phyloP scores from a whole-genome alignment of 1,284 basidiomycete genomes.

The Pyrrhoderma noxium region DNA sequence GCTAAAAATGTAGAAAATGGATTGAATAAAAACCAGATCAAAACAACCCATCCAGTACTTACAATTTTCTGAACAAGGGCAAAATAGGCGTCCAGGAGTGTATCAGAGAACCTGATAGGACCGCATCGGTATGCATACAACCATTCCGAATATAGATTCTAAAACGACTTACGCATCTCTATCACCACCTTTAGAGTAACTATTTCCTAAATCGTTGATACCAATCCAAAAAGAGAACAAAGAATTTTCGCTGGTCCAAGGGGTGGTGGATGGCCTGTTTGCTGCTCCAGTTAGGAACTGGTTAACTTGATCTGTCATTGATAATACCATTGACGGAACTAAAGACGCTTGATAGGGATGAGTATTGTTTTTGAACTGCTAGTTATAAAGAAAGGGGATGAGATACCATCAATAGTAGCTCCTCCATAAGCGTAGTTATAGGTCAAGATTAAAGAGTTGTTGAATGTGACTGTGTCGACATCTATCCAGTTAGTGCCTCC shows the following conservation, averaged over 20 bases:
- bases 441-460: constrained; percentile 44
- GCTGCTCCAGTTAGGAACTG: constrained; percentile 39
- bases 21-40: not conserved
- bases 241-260: constrained; percentile 45
- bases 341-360: not conserved
- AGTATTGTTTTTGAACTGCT: not conserved
- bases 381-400: not conserved
- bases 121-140: not conserved
- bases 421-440: constrained; percentile 59
- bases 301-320: constrained; percentile 49
- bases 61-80: constrained; percentile 48
- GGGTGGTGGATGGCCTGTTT: constrained; percentile 37
- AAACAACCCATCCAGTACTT: constrained; percentile 21
- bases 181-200: constrained; percentile 38
- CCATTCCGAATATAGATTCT: not conserved
- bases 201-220: constrained; percentile 55
- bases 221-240: constrained; percentile 57
- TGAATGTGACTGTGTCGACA: constrained; percentile 40
- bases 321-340: constrained; percentile 38
- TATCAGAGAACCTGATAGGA: constrained; percentile 38
- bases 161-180: constrained; percentile 37
- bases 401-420: constrained; percentile 44
- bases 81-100: constrained; percentile 45
- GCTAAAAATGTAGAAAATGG: too few relatives aligned
- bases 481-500: constrained; percentile 57